Conservation (phyloP, 2,329 filamentous ascomycete genomes). For the Ceratocystis papillata region DNA sequence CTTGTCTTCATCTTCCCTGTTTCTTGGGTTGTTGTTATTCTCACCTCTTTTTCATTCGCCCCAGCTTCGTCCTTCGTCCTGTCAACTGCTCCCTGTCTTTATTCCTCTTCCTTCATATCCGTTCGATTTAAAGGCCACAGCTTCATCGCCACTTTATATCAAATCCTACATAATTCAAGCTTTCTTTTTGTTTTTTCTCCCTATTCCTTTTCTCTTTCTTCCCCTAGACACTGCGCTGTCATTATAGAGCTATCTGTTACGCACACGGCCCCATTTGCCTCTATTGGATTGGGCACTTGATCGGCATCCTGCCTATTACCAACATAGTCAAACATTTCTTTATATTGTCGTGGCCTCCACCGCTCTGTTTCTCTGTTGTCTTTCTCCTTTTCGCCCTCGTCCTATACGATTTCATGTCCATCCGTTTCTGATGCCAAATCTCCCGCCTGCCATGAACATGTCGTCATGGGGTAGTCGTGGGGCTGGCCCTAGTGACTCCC, state of each 20-base stretch:
- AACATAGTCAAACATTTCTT: background rate
- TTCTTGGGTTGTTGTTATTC: background rate
- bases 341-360: conserved; percentile 1
- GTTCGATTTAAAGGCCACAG: conserved; percentile 8
- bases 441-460: conserved; percentile 21
- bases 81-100: conserved; percentile 5
- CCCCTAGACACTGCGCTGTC: background rate
- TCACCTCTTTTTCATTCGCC: background rate
- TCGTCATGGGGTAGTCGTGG: conserved; percentile 22
- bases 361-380: background rate
- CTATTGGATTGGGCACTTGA: background rate
- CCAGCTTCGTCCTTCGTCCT: background rate
- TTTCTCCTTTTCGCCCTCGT: background rate
- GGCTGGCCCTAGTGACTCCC: conserved; percentile 20
- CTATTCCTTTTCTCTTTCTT: background rate
- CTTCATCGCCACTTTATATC: conserved; percentile 3
- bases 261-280: background rate
- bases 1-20: background rate
- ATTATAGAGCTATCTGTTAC: background rate
- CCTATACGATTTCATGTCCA: background rate
- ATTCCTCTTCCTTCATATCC: conserved; percentile 6
- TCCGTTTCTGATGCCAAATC: conserved; percentile 8
- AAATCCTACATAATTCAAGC: conserved; percentile 6
- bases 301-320: background rate
- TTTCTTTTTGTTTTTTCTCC: background rate